Evolutionary conservation across 129 eudicot species (phyloP).

Genomic region (Artemisia tridentata): DNA sequence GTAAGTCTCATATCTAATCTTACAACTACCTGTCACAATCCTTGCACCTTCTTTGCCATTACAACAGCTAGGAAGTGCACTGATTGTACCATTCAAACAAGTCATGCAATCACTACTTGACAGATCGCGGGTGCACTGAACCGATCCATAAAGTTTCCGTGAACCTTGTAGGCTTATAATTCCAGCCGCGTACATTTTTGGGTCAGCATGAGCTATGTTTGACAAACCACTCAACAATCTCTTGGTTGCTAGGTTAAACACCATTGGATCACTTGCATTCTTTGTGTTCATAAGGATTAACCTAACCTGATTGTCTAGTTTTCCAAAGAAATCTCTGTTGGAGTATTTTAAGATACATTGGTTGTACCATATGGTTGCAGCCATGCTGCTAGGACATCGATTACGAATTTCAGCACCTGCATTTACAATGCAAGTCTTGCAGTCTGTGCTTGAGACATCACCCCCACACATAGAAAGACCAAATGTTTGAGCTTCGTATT

Average conservation of each 20-base stretch:
- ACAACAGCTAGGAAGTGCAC: constrained; percentile 44
- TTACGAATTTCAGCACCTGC: constrained; percentile 32
- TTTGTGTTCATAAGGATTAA: constrained; percentile 21
- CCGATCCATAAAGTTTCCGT: constrained; percentile 40
- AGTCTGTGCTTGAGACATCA: constrained; percentile 32
- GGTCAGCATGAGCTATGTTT: constrained; percentile 11
- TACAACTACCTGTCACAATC: constrained; percentile 51
- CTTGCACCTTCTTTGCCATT: constrained; percentile 47
- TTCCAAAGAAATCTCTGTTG: constrained; percentile 31
- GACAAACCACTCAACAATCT: constrained; percentile 28
- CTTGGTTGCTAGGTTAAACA: constrained; percentile 21
- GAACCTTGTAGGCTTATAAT: not conserved
- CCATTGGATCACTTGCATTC: constrained; percentile 23
- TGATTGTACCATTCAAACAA: constrained; percentile 37
- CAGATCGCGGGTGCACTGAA: constrained; percentile 43
- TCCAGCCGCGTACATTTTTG: constrained; percentile 33
- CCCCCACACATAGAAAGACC: constrained; percentile 50
- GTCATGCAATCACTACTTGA: constrained; percentile 43
- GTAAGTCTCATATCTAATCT: constrained; percentile 45
- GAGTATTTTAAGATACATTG: constrained; percentile 42
- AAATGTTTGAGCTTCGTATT: constrained; percentile 21
- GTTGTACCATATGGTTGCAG: constrained; percentile 41
- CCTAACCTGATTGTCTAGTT: constrained; percentile 18
- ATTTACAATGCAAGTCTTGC: constrained; percentile 28
- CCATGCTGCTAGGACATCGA: constrained; percentile 38